Base-by-base conservation (phyloP, 257 asterid genomes). In the Craterostigma plantagineum region DNA sequence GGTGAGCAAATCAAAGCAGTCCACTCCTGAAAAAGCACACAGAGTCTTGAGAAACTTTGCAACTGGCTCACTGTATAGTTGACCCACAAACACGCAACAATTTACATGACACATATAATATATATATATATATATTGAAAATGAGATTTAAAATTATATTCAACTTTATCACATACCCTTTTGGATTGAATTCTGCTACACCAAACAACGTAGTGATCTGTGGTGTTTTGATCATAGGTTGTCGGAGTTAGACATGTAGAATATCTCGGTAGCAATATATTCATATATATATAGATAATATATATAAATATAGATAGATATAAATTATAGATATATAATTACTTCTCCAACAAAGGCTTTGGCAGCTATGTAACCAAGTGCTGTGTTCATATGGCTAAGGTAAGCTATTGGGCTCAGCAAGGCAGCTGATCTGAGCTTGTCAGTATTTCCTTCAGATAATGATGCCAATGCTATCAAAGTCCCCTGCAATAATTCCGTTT, bases 381-480 rank as follows among this genome's bases (percentile, higher is more conserved):
- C 54, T 12, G 71, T 70, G 57, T 54, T 58, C 56, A 75, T 63
- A 38, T 82, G 85, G 43, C 51, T 68, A 35, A 70, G 51, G 33
- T 75, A 68, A 16, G 91, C 94, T 35, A 78, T 51, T 27, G 94
- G 94, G 62, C 84, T 54, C 14, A 82, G 44, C 67, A 82, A 50
- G 12, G 58, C 76, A 9, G 85, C 92, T 6, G 95, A 82, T 67
- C 56, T 70, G 11, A 82, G 67, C 62, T 66, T 73, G 34, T 63
- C 64, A 14, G 59, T 3, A 30, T 35, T 73, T 43, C 86, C 71
- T 54, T 75, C 63, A 0, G 92, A 59, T 33, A 83, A 57, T 0
- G 69, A 51, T 18, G 71, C 72, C 68, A 83, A 59, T 14, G 81
- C 82, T 18, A 73, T 59, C 72, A 79, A 46, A 8, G 82, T 78